Conservation (phyloP, 176 grass and related monocot species). For the Oryza australiensis region DNA sequence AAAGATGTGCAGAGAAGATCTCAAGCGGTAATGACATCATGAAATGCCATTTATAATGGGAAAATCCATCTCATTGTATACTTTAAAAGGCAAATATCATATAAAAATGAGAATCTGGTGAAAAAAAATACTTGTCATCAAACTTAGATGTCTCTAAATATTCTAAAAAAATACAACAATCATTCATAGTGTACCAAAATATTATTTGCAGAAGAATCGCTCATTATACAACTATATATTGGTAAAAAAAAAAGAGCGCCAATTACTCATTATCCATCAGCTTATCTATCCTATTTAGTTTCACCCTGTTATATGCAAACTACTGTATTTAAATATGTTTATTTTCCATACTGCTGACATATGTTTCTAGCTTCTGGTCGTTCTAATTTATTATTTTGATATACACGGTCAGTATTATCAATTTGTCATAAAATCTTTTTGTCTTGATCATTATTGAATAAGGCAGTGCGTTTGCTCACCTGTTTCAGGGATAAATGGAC, state of each 20-base stretch:
- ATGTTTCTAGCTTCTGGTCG: background rate
- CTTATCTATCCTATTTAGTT: background rate
- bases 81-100: background rate
- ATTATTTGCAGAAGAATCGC: background rate
- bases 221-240: background rate
- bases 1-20: conserved; percentile 94
- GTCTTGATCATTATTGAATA: conserved; percentile 15
- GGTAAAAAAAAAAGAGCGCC: background rate
- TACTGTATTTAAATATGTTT: conserved; percentile 24
- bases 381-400: conserved; percentile 29
- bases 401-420: conserved; percentile 13
- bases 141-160: background rate
- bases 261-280: background rate
- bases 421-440: conserved; percentile 13
- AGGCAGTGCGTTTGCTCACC: background rate
- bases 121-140: background rate
- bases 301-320: background rate
- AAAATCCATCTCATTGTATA: background rate
- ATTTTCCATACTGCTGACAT: background rate
- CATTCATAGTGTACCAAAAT: background rate
- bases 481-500: conserved; percentile 70
- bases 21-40: conserved; percentile 49
- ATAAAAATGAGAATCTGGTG: background rate
- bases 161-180: background rate
- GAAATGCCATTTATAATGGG: conserved; percentile 13